Base-by-base conservation (phyloP, 371 early-diverging fungal species). In the Mucor piriformis region DNA sequence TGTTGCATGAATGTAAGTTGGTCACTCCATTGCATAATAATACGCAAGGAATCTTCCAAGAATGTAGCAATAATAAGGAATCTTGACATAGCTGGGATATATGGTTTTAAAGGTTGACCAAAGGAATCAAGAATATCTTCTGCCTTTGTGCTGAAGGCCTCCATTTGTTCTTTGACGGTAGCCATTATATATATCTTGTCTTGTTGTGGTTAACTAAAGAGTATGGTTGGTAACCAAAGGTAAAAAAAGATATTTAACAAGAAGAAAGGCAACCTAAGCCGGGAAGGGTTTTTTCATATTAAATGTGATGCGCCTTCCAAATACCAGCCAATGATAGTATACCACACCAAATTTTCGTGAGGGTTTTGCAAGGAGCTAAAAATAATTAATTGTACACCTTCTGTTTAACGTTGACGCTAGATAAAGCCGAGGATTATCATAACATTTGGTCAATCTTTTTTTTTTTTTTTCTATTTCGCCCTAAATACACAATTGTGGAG, bases 1-100 rank as follows among this genome's bases (percentile, higher is more conserved):
- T 86, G 75, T 54, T 90, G 78, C 69, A 97, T 82, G 72, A 87
- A 97, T 55, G 72, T 81, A 24, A 91, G 72, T 81, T 97, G 96
- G 66, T 95, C 94, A 48, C 72, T 61, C 89, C 95, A 96, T 68
- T 96, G 95, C 47, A 89, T 83, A 49, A 84, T 62, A 57, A 97
- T 94, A 47, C 97, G 87, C 33, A 96, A 66, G 4, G 96, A 85
- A 74, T 97, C 98, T 74, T 97, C 98, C 52, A 95, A 73, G 81
- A 96, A 97, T 23, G 98, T 97, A 44, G 92, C 95, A 32, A 97
- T 94, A 25, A 97, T 86, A 20, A 97, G 83, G 67, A 94, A 90
- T 12, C 97, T 90, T 23, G 93, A 94, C 48, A 96, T 87, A 61
- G 79, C 84, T 4, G 97, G 95, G 51, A 96, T 84, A 69, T 89